Evolutionary conservation across 2,329 filamentous ascomycete species (phyloP).

Genomic region (Monilinia aucupariae): DNA sequence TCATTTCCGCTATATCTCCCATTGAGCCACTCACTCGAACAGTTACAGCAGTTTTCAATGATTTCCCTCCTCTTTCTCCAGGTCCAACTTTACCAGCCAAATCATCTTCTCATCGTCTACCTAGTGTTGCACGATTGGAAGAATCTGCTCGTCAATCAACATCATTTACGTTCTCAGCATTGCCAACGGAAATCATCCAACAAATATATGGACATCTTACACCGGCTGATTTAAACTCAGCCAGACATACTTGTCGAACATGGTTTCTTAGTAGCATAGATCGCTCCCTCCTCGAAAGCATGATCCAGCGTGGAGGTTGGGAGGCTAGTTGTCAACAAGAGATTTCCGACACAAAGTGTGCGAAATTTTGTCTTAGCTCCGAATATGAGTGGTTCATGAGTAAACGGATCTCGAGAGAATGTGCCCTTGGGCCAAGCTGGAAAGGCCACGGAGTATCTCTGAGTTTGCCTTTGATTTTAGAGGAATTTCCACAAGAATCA

Average conservation of each 20-base stretch:
- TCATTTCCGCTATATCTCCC: neutral
- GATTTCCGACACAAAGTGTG: neutral
- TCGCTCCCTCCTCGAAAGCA: slow-evolving; percentile 43
- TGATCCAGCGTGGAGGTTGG: slow-evolving; percentile 54
- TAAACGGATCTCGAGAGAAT: slow-evolving; percentile 41
- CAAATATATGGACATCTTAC: slow-evolving; percentile 36
- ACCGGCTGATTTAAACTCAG: slow-evolving; percentile 50
- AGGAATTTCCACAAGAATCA: neutral
- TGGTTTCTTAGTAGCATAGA: slow-evolving; percentile 58
- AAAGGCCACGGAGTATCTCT: slow-evolving; percentile 28
- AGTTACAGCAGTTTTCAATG: slow-evolving; percentile 20
- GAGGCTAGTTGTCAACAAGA: slow-evolving; percentile 38
- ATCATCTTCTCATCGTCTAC: neutral
- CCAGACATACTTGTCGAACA: slow-evolving; percentile 51
- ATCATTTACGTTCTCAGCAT: slow-evolving; percentile 11
- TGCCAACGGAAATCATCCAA: slow-evolving; percentile 38
- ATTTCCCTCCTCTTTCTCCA: slow-evolving; percentile 18
- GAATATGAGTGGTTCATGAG: slow-evolving; percentile 37
- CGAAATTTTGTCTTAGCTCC: slow-evolving; percentile 17
- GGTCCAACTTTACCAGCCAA: slow-evolving; percentile 18
- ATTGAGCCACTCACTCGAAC: slow-evolving; percentile 9
- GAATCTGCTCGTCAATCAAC: slow-evolving; percentile 21
- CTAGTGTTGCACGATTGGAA: slow-evolving; percentile 19
- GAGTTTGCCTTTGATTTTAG: neutral
- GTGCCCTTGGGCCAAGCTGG: slow-evolving; percentile 35